These are phyloP conservation scores for Metschnikowia shivogae DNA, from an alignment of 805 yeast genomes.

Conservation along the genomic window DNA sequence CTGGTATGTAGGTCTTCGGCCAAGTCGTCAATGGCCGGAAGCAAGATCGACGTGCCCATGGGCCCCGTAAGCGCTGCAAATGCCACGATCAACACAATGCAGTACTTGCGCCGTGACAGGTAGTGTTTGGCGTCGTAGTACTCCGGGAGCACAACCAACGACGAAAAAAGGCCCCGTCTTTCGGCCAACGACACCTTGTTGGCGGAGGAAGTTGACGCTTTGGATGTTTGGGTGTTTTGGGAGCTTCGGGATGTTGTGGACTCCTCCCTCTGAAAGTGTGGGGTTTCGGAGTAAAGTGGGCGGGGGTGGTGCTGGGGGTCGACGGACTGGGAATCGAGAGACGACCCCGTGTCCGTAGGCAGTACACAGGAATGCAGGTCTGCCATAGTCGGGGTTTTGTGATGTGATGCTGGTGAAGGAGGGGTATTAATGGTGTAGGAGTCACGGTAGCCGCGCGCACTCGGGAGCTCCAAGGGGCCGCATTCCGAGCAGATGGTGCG, in stretches of 20 bases:
- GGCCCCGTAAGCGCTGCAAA: constrained; percentile 79
- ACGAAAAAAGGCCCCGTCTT: constrained; percentile 58
- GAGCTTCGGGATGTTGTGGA: not conserved
- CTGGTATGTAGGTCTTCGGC: constrained; percentile 52
- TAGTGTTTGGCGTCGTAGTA: constrained; percentile 67
- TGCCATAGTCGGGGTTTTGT: too few relatives aligned
- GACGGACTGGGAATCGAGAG: not conserved
- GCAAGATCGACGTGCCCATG: constrained; percentile 80
- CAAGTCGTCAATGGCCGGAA: constrained; percentile 70
- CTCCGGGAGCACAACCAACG: constrained; percentile 58
- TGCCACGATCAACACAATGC: constrained; percentile 64
- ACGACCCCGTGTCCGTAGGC: not conserved
- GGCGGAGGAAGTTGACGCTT: not conserved
- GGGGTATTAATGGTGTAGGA: too few relatives aligned
- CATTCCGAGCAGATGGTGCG: too few relatives aligned
- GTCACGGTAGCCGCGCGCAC: too few relatives aligned
- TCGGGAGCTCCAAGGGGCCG: too few relatives aligned
- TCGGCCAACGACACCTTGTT: constrained; percentile 19
- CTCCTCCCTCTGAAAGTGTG: not conserved
- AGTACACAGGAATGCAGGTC: too few relatives aligned
- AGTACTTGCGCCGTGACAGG: constrained; percentile 44
- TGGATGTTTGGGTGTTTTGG: not conserved
- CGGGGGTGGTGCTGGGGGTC: not conserved
- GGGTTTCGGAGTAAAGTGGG: not conserved
- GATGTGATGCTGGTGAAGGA: too few relatives aligned